Conservation (phyloP, 805 yeast species). For the Saccharomycopsis sp. region DNA sequence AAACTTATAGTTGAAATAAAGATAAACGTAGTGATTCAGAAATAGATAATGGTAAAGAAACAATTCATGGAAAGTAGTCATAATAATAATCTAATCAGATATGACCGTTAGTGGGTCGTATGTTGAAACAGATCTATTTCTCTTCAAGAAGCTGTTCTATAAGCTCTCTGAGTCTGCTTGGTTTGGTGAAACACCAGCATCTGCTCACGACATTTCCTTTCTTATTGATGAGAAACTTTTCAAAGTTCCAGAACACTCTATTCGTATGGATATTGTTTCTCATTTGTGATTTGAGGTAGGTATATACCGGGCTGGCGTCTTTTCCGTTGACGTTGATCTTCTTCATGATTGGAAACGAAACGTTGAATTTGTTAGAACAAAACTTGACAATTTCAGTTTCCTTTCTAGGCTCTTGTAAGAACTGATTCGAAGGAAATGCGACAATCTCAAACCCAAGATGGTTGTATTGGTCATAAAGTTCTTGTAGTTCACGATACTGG, state of each 20-base stretch:
- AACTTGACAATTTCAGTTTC: conserved; percentile 54
- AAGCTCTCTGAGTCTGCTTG: neutral
- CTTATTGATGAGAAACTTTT: conserved; percentile 57
- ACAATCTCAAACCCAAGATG: conserved; percentile 52
- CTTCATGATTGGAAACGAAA: conserved; percentile 72
- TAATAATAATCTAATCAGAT: too few relatives aligned
- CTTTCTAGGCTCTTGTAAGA: conserved; percentile 34
- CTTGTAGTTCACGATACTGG: conserved; percentile 61
- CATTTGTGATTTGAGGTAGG: conserved; percentile 59
- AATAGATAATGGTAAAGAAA: too few relatives aligned
- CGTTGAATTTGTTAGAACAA: conserved; percentile 70
- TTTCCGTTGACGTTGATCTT: conserved; percentile 78
- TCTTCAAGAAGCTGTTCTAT: neutral
- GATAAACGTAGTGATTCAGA: too few relatives aligned
- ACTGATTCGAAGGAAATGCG: conserved; percentile 82
- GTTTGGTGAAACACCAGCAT: conserved; percentile 22
- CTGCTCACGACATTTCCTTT: conserved; percentile 53
- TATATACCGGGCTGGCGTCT: conserved; percentile 61
- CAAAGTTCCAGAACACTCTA: conserved; percentile 76
- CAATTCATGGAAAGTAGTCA: neutral
- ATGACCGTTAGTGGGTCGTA: neutral
- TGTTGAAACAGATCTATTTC: neutral
- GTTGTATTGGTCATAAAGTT: conserved; percentile 51
- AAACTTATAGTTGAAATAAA: too few relatives aligned
- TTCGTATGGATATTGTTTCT: conserved; percentile 57